These are phyloP conservation scores for Magnusiomyces tetraspermus DNA, from an alignment of 1,139 yeast genomes.

Conservation along the genomic window DNA sequence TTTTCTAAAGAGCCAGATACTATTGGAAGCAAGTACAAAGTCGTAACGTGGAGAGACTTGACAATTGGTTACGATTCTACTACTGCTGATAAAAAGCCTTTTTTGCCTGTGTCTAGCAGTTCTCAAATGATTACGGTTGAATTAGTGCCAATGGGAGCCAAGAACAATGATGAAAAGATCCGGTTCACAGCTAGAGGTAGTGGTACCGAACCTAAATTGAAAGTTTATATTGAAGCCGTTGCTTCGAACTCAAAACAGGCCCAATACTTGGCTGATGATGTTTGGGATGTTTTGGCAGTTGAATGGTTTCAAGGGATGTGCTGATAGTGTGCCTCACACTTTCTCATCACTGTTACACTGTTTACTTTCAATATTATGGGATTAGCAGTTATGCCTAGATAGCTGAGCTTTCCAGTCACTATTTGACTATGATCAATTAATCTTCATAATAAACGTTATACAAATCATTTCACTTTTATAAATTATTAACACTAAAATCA, in stretches of 20 bases:
- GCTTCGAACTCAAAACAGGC: slow-evolving; percentile 39
- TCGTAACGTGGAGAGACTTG: slow-evolving; percentile 69
- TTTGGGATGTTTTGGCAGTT: slow-evolving; percentile 52
- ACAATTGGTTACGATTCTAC: slow-evolving; percentile 73
- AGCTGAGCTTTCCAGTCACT: too few relatives aligned
- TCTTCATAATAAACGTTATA: too few relatives aligned
- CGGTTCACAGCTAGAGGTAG: slow-evolving; percentile 87
- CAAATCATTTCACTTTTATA: too few relatives aligned
- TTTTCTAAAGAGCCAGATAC: slow-evolving; percentile 31
- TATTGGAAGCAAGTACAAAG: slow-evolving; percentile 44
- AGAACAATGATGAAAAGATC: slow-evolving; percentile 33
- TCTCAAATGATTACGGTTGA: slow-evolving; percentile 82
- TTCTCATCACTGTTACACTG: background rate
- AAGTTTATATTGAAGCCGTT: slow-evolving; percentile 79
- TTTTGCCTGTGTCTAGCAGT: slow-evolving; percentile 56
- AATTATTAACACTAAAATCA: too few relatives aligned
- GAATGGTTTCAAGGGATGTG: slow-evolving; percentile 28
- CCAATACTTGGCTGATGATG: slow-evolving; percentile 42
- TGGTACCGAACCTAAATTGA: slow-evolving; percentile 93
- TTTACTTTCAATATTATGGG: background rate
- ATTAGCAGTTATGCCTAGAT: background rate
- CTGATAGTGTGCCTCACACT: too few relatives aligned
- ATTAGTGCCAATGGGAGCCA: slow-evolving; percentile 22
- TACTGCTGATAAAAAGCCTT: slow-evolving; percentile 49
- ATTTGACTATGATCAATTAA: too few relatives aligned